These are phyloP conservation scores for Biscogniauxia mediterranea DNA, from an alignment of 2,329 filamentous ascomycete species.

Conservation along the genomic window DNA sequence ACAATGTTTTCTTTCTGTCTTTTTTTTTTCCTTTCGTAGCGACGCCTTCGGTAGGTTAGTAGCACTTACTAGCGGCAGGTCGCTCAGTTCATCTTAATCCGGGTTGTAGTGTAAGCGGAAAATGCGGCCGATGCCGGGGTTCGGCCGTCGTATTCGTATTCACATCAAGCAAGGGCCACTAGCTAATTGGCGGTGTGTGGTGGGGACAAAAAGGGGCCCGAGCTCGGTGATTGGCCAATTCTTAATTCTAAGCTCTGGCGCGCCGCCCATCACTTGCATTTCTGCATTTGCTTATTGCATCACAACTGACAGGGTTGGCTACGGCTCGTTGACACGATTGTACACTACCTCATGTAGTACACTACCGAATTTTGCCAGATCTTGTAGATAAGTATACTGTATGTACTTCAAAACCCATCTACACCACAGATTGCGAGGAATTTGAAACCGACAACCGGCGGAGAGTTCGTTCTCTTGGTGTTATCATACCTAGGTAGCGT, in stretches of 20 bases:
- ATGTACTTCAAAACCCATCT: too few relatives aligned
- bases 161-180: not conserved
- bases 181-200: conserved; percentile 22
- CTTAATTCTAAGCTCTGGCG: not conserved
- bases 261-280: not conserved
- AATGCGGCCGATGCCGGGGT: conserved; percentile 6
- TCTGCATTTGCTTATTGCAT: not conserved
- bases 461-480: too few relatives aligned
- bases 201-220: conserved; percentile 10
- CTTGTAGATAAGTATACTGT: too few relatives aligned
- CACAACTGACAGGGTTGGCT: conserved; percentile 5
- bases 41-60: too few relatives aligned
- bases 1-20: not conserved
- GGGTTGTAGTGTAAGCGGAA: not conserved
- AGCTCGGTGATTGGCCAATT: conserved; percentile 21
- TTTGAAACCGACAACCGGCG: too few relatives aligned
- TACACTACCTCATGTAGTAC: not conserved
- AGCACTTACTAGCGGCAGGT: too few relatives aligned
- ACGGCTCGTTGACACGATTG: not conserved
- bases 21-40: too few relatives aligned
- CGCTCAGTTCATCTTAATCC: not conserved
- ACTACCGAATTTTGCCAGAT: too few relatives aligned
- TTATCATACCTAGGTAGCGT: too few relatives aligned
- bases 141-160: conserved; percentile 24
- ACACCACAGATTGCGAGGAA: not conserved